phyloP scores from a whole-genome alignment of 2,329 filamentous ascomycete species.

The Paradendryphiella salina region DNA sequence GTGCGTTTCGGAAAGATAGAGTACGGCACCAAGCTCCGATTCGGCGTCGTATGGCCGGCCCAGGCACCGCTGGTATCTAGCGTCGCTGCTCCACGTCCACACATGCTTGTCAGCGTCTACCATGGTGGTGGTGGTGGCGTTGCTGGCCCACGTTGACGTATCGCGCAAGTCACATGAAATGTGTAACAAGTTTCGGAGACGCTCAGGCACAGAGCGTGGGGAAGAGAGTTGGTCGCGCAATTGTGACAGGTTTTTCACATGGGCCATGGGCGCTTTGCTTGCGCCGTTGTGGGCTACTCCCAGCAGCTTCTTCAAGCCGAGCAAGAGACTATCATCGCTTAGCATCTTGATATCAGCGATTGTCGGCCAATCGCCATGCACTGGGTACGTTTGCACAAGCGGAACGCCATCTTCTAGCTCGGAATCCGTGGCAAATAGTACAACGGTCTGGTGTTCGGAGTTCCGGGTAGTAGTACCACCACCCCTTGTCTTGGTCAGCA shows the following conservation, averaged over 20 bases:
- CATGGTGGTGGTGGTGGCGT: not conserved
- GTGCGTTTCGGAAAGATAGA: slow-evolving; percentile 33
- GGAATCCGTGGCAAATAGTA: slow-evolving; percentile 15
- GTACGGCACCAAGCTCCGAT: slow-evolving; percentile 18
- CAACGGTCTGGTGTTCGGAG: slow-evolving; percentile 4
- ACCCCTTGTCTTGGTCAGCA: not conserved
- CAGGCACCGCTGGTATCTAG: slow-evolving; percentile 30
- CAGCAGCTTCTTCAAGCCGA: not conserved
- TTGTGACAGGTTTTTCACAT: not conserved
- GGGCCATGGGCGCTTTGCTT: not conserved
- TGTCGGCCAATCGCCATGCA: not conserved
- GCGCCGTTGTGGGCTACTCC: no score
- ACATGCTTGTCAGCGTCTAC: slow-evolving; percentile 22
- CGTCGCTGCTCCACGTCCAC: slow-evolving; percentile 29
- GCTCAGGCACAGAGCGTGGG: not conserved
- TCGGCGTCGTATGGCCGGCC: slow-evolving; percentile 21
- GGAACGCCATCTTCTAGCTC: slow-evolving; percentile 8
- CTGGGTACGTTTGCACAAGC: slow-evolving; percentile 1
- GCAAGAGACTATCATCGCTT: slow-evolving; percentile 4
- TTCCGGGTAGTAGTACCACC: no score
- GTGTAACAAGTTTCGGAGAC: not conserved
- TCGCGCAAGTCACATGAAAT: not conserved
- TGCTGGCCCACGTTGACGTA: not conserved
- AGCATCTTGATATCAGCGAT: slow-evolving; percentile 16
- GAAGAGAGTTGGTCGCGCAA: not conserved